Evolutionary conservation across 352 stramenopile species (phyloP), one percentile per base, ranked within the genome.

Genomic region (Phytophthora pseudosyringae): DNA sequence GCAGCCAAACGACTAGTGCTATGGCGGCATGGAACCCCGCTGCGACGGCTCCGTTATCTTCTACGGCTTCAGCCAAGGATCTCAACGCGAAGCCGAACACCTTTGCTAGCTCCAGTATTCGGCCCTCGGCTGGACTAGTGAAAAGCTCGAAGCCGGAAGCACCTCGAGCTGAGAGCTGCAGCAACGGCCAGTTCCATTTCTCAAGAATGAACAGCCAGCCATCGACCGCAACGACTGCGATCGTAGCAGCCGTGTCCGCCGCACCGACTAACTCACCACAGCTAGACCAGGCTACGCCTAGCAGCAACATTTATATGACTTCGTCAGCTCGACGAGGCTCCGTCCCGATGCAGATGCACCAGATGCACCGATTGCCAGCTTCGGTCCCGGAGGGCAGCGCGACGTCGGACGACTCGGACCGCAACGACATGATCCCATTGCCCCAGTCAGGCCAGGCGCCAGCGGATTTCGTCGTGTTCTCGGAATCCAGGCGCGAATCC

Each of bases 391-490:
- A 71, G 16, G 46, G 38, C 38, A 63, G 55, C 16, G 36, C 60
- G 0, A 40, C 48, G 8, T 66, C 36, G 28, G 59, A 69, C 10
- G 52, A 73, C 11, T 65, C 39, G 46, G 48, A 48, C 33, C 67
- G 62, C 45, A 76, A 73, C 57, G 61, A 78, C 38, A 74, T 79
- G 58, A 79, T 79, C 35, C 59, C 56, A 15, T 63, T 79, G 41
- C 10, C 62, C n/a, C 40, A 52, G 12, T 29, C 43, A 12, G 43
- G 16, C n/a, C 54, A 76, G n/a, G 13, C 39, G 2, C 31, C 49
- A 39, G 21, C 54, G 15, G 58, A 68, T 43, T 79, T 79, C 26
- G 63, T 79, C 16, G 51, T 79, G 13, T 79, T 79, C 28, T 76
- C 62, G 5, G 67, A 76, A 32, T 76, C 71, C 4, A 74, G 55